Evolutionary conservation across 2,329 filamentous ascomycete genomes (phyloP), one percentile per base, ranked within the genome.

Genomic region (Trichoderma breve): DNA sequence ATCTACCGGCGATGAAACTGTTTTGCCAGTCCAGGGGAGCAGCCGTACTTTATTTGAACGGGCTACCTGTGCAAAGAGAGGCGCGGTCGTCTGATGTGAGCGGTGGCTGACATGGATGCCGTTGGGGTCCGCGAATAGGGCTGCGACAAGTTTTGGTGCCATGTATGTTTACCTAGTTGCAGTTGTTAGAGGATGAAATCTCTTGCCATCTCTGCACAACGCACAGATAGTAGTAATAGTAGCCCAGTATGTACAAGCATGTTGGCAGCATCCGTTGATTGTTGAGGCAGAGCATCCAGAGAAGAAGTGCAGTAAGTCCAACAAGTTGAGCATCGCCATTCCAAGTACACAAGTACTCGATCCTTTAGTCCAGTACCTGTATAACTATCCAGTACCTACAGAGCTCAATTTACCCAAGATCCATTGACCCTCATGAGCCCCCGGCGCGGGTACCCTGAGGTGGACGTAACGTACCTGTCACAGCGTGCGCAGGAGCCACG

Each of bases 111-210:
- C 67, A 70, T 70, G 57, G 66, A 69, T 69, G 55, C 24, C 66
- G 43, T 26, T 34, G 58, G 67, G 57, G 67, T 62, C 66, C 67
- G 67, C 57, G 67, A 62, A 70, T 70, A 70, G 67, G 67, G 67
- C 67, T 70, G 67, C 30, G 67, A 62, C 67, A 62, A 62, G 57
- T 70, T 67, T 62, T 62, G 57, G 8, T 62, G 67, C 14, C n/a
- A 70, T 51, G 57, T 53, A 30, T 24, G 51, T 58, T 43, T 43
- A 14, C 32, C 26, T 34, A 30, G 53, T 28, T 67, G 51, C 34
- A 67, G 55, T 26, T n/a, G 26, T n/a, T 26, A 34, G 32, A 28
- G 51, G 15, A n/a, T 26, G 24, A 67, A 55, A 26, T 39, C 24
- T 58, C n/a, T 28, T 32, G 24, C 39, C 8, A 26, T 21, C 30